Conservation (phyloP, 768 basidiomycete species). For the Amanita polypyramis region DNA sequence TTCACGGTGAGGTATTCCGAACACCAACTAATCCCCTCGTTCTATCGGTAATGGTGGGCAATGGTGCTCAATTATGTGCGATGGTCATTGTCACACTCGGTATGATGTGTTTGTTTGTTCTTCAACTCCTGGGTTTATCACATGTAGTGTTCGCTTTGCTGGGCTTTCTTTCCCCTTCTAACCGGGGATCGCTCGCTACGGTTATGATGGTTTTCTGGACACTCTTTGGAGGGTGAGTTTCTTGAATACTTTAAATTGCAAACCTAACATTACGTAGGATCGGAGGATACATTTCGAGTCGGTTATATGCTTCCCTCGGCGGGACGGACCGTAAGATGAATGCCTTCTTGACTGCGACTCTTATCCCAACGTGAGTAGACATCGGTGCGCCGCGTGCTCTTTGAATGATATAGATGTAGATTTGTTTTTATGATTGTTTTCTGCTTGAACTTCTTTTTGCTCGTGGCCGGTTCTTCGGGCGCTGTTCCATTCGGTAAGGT, state of each 20-base stretch:
- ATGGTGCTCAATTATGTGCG: conserved; percentile 73
- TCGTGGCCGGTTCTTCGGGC: conserved; percentile 80
- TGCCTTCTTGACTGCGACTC: conserved; percentile 78
- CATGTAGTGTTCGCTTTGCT: conserved; percentile 74
- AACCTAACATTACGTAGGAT: conserved; percentile 35
- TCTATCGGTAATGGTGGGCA: conserved; percentile 82
- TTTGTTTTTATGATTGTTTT: conserved; percentile 79
- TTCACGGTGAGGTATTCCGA: conserved; percentile 95
- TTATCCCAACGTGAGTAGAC: conserved; percentile 68
- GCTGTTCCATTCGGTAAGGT: conserved; percentile 85
- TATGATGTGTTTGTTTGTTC: conserved; percentile 15
- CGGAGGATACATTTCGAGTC: conserved; percentile 80
- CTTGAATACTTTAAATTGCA: not conserved
- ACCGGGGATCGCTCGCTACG: conserved; percentile 88
- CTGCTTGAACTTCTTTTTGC: conserved; percentile 83
- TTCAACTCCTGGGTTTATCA: not conserved
- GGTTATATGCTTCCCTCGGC: conserved; percentile 71
- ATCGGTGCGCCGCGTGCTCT: not conserved
- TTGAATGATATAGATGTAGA: conserved; percentile 25
- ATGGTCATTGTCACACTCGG: conserved; percentile 87
- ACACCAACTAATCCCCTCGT: conserved; percentile 67
- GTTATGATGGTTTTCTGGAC: conserved; percentile 95
- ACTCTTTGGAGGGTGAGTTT: conserved; percentile 69
- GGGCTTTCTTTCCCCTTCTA: conserved; percentile 92
- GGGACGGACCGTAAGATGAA: conserved; percentile 74